Evolutionary conservation across 306 rosid species (phyloP), one percentile per base, ranked within the genome.

Genomic region (Vigna nakashimae): DNA sequence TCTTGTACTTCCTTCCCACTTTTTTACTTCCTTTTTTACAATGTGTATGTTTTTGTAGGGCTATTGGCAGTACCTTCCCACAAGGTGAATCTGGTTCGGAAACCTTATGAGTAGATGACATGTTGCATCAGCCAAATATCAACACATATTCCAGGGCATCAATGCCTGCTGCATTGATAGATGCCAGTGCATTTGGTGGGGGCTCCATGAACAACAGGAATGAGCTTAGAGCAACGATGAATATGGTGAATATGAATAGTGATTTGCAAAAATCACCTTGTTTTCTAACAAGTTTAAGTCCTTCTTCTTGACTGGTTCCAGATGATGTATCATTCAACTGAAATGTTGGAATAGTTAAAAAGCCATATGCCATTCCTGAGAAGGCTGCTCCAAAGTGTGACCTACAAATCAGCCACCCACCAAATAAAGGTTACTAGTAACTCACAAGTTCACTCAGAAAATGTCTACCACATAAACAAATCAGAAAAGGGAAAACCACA

Each of bases 361-460:
- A 84, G 10, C 95, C 95, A 62, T 82, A 95, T 40, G 91, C 85
- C 87, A 89, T 84, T 2, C 98, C 98, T 3, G 88, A 86, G 64
- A 90, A 75, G 26, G 92, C 87, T 64, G 98, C 93, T 51, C 93
- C 97, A 64, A 88, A 82, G 69, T 92, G 98, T 43, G 93, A 66
- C 98, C 97, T 95, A 53, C 85, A 84, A 69, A 50, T 50, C 69
- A 78, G 22, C 59, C 50, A 52, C 13, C 20, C 57, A 49, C 22
- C 60, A 67, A 51, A 55, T 68, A 51, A 72, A 60, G 20, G 65
- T 74, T 62, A 56, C 51, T 2, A 24, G 26, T 24, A 24, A 24
- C 26, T 24, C 26, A 24, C 26, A 24, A 24, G 26, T 24, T 24
- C 26, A 24, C 26, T 24, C 26, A 24, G 26, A 24, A 24, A 24